Conservation (phyloP, 306 rosid species). For the Prunus armeniaca region DNA sequence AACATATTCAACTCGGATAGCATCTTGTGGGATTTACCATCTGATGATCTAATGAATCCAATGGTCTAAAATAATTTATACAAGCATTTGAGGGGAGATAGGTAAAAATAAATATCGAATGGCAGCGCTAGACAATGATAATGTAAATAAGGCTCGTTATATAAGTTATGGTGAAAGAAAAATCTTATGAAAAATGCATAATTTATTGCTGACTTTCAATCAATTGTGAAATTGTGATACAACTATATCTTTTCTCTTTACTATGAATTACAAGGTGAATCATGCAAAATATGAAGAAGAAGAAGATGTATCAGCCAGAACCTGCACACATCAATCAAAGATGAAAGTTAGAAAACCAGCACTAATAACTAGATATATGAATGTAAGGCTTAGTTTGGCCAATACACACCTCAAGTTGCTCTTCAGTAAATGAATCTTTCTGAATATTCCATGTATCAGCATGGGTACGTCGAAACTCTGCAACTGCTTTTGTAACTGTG, state of each 20-base stretch:
- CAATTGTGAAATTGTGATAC: constrained; percentile 21
- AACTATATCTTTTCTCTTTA: constrained; percentile 31
- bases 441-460: constrained; percentile 99
- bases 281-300: constrained; percentile 96
- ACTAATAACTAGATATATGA: background rate
- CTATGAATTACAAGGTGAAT: constrained; percentile 37
- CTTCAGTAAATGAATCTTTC: constrained; percentile 84
- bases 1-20: constrained; percentile 70
- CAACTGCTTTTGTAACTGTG: constrained; percentile 95
- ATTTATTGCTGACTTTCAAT: constrained; percentile 36
- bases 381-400: background rate
- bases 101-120: constrained; percentile 39
- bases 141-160: constrained; percentile 68
- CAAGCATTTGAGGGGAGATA: constrained; percentile 4
- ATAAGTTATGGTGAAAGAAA: constrained; percentile 31
- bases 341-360: constrained; percentile 1
- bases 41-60: constrained; percentile 76
- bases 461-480: constrained; percentile 96
- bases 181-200: constrained; percentile 27
- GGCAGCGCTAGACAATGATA: constrained; percentile 37
- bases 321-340: constrained; percentile 44
- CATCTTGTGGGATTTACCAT: constrained; percentile 85
- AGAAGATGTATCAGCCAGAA: constrained; percentile 94
- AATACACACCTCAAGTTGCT: constrained; percentile 78
- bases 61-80: constrained; percentile 44